Conservation (phyloP, 108 stramenopile species). For the Schizochytrium sp. region DNA sequence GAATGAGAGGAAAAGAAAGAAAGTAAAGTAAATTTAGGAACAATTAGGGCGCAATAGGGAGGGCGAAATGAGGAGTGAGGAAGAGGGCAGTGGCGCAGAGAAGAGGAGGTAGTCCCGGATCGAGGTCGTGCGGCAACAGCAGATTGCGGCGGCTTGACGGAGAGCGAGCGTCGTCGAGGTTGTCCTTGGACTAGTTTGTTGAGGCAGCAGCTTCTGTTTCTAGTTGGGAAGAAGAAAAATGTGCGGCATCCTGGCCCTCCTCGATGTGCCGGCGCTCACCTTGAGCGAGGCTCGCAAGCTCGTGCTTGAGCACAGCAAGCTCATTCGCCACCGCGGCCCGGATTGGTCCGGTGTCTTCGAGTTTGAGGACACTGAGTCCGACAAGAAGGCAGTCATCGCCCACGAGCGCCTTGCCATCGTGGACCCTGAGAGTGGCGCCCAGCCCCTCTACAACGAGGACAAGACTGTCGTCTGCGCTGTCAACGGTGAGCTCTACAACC, state of each 20-base stretch:
- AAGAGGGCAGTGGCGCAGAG: too few relatives aligned
- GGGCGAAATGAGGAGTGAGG: too few relatives aligned
- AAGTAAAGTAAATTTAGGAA: too few relatives aligned
- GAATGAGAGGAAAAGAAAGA: too few relatives aligned
- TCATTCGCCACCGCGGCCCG: conserved; percentile 93
- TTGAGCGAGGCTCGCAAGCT: conserved; percentile 86
- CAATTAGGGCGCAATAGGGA: too few relatives aligned
- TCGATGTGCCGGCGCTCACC: conserved; percentile 85
- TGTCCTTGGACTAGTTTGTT: too few relatives aligned
- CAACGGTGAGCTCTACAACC: conserved; percentile 99
- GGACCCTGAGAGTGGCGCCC: conserved; percentile 94
- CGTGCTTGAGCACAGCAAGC: conserved; percentile 88
- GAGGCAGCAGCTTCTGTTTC: too few relatives aligned
- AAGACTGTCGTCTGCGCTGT: conserved; percentile 89
- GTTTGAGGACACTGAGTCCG: conserved; percentile 71
- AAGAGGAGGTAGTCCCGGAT: too few relatives aligned
- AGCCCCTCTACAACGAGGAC: conserved; percentile 85
- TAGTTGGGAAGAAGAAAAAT: conserved; percentile 69
- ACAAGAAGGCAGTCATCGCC: conserved; percentile 80
- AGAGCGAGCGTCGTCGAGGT: too few relatives aligned
- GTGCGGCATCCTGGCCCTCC: conserved; percentile 98
- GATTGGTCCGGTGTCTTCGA: conserved; percentile 97
- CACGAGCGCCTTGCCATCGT: conserved; percentile 98
- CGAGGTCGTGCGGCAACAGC: too few relatives aligned
- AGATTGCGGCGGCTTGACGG: too few relatives aligned